These are phyloP conservation scores for Tolypocladium amazonense DNA, from an alignment of 2,329 filamentous ascomycete genomes.

Conservation along the genomic window DNA sequence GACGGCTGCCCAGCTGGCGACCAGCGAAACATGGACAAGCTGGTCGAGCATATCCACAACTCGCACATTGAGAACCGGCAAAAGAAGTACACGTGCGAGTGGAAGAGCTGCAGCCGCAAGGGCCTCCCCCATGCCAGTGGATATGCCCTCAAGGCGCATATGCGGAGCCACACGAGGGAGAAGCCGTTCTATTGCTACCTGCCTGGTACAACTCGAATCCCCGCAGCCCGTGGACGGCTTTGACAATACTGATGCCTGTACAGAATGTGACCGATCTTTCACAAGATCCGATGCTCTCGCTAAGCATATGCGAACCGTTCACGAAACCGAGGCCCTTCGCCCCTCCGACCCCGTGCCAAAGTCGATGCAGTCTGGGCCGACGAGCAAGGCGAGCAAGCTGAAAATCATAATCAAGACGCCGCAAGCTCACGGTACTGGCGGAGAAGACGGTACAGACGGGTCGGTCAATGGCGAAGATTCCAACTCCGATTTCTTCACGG, in stretches of 20 bases:
- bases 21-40: constrained; percentile 66
- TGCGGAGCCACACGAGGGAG: constrained; percentile 95
- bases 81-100: constrained; percentile 98
- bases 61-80: constrained; percentile 88
- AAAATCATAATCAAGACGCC: constrained; percentile 56
- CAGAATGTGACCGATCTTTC: constrained; percentile 95
- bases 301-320: constrained; percentile 97
- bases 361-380: constrained; percentile 42
- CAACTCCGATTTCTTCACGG: constrained; percentile 47
- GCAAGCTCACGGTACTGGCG: constrained; percentile 44
- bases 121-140: constrained; percentile 87
- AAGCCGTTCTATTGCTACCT: constrained; percentile 97
- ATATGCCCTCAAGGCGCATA: constrained; percentile 92
- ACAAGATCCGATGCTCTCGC: constrained; percentile 91
- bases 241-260: not conserved
- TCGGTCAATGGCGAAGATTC: constrained; percentile 43
- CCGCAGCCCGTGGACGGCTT: not conserved
- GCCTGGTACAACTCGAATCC: constrained; percentile 53
- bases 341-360: constrained; percentile 67
- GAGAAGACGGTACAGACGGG: constrained; percentile 44
- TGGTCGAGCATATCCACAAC: constrained; percentile 79
- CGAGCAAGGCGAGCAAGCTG: constrained; percentile 39
- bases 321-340: constrained; percentile 90
- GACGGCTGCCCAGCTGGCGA: constrained; percentile 63
- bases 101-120: constrained; percentile 81